Evolutionary conservation across 2,329 filamentous ascomycete genomes (phyloP).

Genomic region (Arachnomyces sp.): DNA sequence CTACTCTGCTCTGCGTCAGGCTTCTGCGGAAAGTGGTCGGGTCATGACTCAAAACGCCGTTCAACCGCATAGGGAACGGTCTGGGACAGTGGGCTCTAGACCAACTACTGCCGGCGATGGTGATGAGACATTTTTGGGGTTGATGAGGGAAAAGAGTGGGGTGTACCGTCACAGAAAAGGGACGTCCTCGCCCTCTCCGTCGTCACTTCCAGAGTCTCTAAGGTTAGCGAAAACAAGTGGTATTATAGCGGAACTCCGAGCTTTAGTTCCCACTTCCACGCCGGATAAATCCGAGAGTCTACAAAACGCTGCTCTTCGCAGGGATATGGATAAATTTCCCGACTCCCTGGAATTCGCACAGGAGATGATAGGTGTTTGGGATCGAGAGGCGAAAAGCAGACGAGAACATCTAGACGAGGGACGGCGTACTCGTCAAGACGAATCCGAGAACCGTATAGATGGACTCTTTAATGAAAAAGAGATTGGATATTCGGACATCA

Average conservation of each 20-base stretch:
- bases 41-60: conserved; percentile 30
- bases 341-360: conserved; percentile 39
- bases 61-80: conserved; percentile 12
- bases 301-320: conserved; percentile 24
- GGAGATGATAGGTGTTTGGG: conserved; percentile 37
- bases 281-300: conserved; percentile 27
- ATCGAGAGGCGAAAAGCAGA: conserved; percentile 34
- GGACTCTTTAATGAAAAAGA: conserved; percentile 48
- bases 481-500: conserved; percentile 51
- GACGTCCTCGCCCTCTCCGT: conserved; percentile 19
- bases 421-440: conserved; percentile 42
- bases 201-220: conserved; percentile 25
- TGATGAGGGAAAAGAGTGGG: conserved; percentile 39
- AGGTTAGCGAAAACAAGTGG: conserved; percentile 20
- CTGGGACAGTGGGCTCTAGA: conserved; percentile 10
- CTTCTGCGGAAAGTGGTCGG: conserved; percentile 36
- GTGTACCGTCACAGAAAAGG: conserved; percentile 25
- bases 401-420: conserved; percentile 41
- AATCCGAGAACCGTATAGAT: conserved; percentile 46
- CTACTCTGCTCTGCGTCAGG: conserved; percentile 40
- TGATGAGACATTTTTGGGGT: conserved; percentile 40
- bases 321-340: conserved; percentile 26
- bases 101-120: conserved; percentile 19
- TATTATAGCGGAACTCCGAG: conserved; percentile 27
- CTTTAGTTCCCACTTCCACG: conserved; percentile 26